Base-by-base conservation (phyloP, 2,329 filamentous ascomycete genomes). In the Fusarium euwallaceae region DNA sequence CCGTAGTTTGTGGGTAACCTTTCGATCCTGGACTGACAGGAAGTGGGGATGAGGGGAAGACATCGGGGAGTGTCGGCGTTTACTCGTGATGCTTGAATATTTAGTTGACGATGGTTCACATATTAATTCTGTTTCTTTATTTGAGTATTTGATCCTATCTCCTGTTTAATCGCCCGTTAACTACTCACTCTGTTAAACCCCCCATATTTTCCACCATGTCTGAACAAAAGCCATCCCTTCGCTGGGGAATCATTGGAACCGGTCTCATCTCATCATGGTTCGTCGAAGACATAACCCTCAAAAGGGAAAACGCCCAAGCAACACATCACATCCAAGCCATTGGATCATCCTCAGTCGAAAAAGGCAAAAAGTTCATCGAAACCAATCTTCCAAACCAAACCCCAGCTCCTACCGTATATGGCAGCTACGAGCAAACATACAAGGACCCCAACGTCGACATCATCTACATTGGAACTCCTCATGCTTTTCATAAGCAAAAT, bases 181-280 rank as follows among this genome's bases (percentile, higher is more conserved):
- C 9, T 6, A 27, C 16, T 37, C 9, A 22, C 3, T 56, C 3
- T 22, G 4, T 17, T 2, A 32, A 36, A 36, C 48, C 48, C 16
- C n/a, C 2, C 6, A 36, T n/a, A 22, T 10, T 4, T 24, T 24
- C 2, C 2, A 58, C 11, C 10, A 72, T 74, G 68, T 61, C 71
- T 17, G 11, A 72, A 6, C 29, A 61, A 51, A 76, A 67, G 56
- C 71, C 80, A n/a, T 80, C 79, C 12, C 64, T 82, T 5, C 79
- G 82, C 59, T 83, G 82, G 82, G 82, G 82, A 41, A 81, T 84
- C 64, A 80, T 84, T 43, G 83, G 82, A 43, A 86, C 84, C 1
- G 86, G 86, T 17, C 76, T 83, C 55, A 86, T 87, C 59, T 84
- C 84, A 2, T 84, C 82, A 14, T 87, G 84, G 84, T 87, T 87